Evolutionary conservation across 2,329 filamentous ascomycete species (phyloP).

Genomic region (Atkinsonella hypoxylon): DNA sequence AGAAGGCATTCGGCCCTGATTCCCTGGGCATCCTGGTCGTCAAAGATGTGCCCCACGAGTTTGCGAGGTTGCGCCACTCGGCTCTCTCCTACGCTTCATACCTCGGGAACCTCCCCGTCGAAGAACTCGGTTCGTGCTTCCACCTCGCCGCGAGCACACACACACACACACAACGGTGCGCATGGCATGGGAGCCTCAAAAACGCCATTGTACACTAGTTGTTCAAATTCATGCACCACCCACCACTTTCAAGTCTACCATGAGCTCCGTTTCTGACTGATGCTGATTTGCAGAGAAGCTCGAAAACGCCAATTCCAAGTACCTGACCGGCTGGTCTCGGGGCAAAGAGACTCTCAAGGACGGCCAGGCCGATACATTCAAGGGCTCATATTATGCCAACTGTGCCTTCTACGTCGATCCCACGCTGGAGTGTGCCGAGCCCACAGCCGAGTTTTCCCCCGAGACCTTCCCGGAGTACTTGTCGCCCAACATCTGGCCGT

Average conservation of each 20-base stretch:
- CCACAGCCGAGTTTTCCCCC: conserved; percentile 43
- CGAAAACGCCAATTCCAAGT: conserved; percentile 49
- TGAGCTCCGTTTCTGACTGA: background rate
- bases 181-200: too few relatives aligned
- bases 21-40: conserved; percentile 93
- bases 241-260: too few relatives aligned
- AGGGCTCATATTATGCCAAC: conserved; percentile 77
- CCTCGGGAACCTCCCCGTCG: conserved; percentile 64
- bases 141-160: background rate
- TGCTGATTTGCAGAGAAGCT: conserved; percentile 31
- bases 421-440: conserved; percentile 46
- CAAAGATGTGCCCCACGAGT: conserved; percentile 65
- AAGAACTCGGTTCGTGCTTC: conserved; percentile 50
- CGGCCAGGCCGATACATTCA: conserved; percentile 66
- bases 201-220: too few relatives aligned
- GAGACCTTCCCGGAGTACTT: conserved; percentile 77
- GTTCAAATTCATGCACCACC: too few relatives aligned
- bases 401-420: conserved; percentile 65
- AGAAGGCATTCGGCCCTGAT: conserved; percentile 77
- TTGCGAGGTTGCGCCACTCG: conserved; percentile 56
- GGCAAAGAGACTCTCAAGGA: conserved; percentile 73
- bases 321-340: conserved; percentile 64
- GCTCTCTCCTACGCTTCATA: conserved; percentile 82
- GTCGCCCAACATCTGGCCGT: conserved; percentile 81
- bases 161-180: too few relatives aligned